Percentiles rank a stretch among this genome's conserved stretches.
These are phyloP conservation scores for Eucalyptus pauciflora DNA, from an alignment of 345 rosid genomes.

Conservation along the genomic window DNA sequence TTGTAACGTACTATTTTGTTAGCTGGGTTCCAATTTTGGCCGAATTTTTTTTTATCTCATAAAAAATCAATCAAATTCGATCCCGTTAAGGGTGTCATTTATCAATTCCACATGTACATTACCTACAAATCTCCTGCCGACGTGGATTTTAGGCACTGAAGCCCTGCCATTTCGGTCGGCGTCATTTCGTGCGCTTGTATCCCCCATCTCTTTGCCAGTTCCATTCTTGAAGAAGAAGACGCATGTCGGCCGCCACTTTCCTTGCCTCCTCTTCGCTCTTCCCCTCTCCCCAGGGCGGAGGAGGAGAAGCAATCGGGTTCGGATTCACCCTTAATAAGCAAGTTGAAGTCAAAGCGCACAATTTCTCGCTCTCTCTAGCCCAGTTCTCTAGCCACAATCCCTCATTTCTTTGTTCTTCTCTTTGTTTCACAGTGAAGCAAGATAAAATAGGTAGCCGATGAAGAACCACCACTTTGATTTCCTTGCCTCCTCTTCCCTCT, in stretches of 20 bases:
- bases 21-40: no score
- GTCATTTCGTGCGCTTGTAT: constrained; percentile 80
- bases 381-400: neutral
- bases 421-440: neutral
- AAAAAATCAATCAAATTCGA: no score
- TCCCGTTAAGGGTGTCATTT: no score
- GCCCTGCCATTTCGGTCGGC: constrained; percentile 11
- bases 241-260: constrained; percentile 25
- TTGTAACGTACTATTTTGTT: no score
- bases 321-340: no score
- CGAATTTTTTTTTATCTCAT: no score
- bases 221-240: constrained; percentile 58
- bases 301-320: neutral
- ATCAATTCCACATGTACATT: no score
- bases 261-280: neutral
- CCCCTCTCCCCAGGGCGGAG: neutral
- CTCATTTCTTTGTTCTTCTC: neutral
- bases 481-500: neutral
- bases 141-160: no score
- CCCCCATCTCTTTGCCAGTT: constrained; percentile 64
- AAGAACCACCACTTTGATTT: neutral
- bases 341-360: neutral
- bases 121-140: no score
- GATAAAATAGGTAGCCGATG: neutral
- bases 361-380: neutral